These are phyloP conservation scores for Trichophyton schoenleinii DNA, from an alignment of 2,329 filamentous ascomycete genomes.

Conservation along the genomic window DNA sequence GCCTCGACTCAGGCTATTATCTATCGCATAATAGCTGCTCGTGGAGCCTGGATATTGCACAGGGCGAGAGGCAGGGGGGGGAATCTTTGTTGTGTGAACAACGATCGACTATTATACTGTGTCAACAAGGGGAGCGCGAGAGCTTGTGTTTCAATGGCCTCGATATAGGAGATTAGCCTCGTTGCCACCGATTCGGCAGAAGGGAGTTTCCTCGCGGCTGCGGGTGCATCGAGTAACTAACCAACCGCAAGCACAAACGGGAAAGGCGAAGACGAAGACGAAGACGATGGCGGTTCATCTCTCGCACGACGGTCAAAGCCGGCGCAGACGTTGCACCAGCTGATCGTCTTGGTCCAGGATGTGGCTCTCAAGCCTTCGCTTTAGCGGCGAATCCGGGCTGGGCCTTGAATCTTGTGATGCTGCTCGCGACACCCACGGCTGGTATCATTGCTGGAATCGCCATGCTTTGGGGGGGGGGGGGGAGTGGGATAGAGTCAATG, in stretches of 20 bases:
- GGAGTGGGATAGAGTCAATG: no score
- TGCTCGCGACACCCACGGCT: background rate
- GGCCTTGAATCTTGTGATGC: background rate
- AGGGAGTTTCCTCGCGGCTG: no score
- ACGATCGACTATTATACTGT: no score
- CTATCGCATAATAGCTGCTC: background rate
- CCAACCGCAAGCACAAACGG: no score
- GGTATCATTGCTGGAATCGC: background rate
- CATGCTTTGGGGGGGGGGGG: no score
- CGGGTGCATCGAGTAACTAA: no score
- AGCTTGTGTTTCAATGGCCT: no score
- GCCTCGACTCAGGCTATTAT: background rate
- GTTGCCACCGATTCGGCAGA: no score
- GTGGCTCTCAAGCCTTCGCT: background rate
- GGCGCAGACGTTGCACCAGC: background rate
- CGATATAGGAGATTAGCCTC: no score
- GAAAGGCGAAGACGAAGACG: background rate
- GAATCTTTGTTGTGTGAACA: no score
- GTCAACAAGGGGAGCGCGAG: no score
- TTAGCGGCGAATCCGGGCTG: background rate
- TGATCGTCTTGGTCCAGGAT: background rate
- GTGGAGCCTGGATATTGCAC: background rate
- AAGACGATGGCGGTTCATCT: background rate
- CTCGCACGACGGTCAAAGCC: background rate
- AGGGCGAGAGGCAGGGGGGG: no score